Evolutionary conservation across 1,139 yeast species (phyloP).

Genomic region (Entelexis sorbosivorans): DNA sequence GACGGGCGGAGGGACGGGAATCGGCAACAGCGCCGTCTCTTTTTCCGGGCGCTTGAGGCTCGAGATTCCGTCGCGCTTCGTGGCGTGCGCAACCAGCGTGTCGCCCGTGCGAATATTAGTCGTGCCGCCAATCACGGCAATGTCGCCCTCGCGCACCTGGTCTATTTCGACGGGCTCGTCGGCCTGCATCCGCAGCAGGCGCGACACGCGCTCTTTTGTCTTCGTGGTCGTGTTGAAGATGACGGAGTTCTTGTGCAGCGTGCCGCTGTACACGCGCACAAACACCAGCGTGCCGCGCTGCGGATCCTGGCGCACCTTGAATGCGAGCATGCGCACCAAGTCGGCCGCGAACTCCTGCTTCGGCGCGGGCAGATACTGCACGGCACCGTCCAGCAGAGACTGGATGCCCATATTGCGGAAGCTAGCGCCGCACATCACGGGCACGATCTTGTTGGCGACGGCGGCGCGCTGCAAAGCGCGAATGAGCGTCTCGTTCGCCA

Average conservation of each 20-base stretch:
- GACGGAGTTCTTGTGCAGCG: constrained; percentile 44
- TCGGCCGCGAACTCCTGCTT: constrained; percentile 40
- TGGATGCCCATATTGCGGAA: constrained; percentile 90
- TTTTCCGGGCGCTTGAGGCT: constrained; percentile 30
- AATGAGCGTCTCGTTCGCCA: constrained; percentile 41
- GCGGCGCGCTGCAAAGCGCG: constrained; percentile 56
- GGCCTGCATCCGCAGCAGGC: constrained; percentile 77
- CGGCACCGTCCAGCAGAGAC: constrained; percentile 76
- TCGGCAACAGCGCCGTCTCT: constrained; percentile 54
- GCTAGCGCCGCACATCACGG: constrained; percentile 88
- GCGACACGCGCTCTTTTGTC: constrained; percentile 52
- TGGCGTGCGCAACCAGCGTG: constrained; percentile 52
- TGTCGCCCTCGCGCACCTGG: constrained; percentile 59
- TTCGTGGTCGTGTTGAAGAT: constrained; percentile 61
- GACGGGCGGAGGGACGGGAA: constrained; percentile 82
- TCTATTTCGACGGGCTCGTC: constrained; percentile 66
- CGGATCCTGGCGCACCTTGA: constrained; percentile 81
- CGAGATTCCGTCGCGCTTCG: constrained; percentile 40
- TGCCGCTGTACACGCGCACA: constrained; percentile 80
- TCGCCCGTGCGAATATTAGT: constrained; percentile 81
- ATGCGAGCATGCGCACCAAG: constrained; percentile 43
- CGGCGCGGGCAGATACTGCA: constrained; percentile 74
- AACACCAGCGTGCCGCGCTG: constrained; percentile 71
- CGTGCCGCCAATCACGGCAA: constrained; percentile 79
- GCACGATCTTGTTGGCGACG: constrained; percentile 47